phyloP scores from a whole-genome alignment of 228 moss, liverwort and hornwort species.

The Sphagnum fallax region DNA sequence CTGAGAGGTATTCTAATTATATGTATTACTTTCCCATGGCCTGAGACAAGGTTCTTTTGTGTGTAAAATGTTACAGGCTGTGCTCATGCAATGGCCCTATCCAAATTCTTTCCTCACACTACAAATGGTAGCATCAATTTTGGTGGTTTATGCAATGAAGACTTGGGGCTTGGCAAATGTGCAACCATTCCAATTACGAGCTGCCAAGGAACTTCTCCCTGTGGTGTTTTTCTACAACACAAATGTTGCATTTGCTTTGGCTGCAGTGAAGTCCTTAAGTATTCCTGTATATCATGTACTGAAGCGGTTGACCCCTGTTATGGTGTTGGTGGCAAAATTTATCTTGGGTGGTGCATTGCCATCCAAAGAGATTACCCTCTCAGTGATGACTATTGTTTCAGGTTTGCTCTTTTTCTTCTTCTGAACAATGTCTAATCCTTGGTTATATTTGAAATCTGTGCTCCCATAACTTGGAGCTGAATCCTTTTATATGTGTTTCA shows the following conservation, averaged over 20 bases:
- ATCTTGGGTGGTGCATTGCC: constrained; percentile 37
- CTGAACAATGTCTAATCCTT: not conserved
- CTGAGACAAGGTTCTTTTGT: no score
- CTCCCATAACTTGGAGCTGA: no score
- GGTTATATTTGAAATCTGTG: no score
- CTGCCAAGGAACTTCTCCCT: constrained; percentile 43
- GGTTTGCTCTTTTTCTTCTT: constrained; percentile 11
- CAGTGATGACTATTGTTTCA: constrained; percentile 54
- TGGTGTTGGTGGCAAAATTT: constrained; percentile 45
- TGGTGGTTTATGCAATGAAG: constrained; percentile 47
- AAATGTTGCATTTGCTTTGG: constrained; percentile 57
- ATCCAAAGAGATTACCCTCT: constrained; percentile 39
- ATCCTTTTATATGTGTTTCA: not conserved
- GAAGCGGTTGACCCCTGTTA: constrained; percentile 63
- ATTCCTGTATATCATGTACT: constrained; percentile 64
- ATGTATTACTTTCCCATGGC: no score
- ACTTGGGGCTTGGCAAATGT: constrained; percentile 33
- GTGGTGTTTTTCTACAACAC: constrained; percentile 63
- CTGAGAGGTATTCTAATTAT: no score
- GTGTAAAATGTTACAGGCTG: constrained; percentile 28
- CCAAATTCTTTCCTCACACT: constrained; percentile 56
- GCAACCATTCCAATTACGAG: constrained; percentile 48
- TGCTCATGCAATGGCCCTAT: constrained; percentile 54
- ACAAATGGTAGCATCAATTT: constrained; percentile 57
- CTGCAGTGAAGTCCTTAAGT: constrained; percentile 50